A percentile compares a stretch with the other conserved stretches of the same genome.
Evolutionary conservation across 805 yeast species (phyloP).

Genomic region (Ogataea pignaliae): DNA sequence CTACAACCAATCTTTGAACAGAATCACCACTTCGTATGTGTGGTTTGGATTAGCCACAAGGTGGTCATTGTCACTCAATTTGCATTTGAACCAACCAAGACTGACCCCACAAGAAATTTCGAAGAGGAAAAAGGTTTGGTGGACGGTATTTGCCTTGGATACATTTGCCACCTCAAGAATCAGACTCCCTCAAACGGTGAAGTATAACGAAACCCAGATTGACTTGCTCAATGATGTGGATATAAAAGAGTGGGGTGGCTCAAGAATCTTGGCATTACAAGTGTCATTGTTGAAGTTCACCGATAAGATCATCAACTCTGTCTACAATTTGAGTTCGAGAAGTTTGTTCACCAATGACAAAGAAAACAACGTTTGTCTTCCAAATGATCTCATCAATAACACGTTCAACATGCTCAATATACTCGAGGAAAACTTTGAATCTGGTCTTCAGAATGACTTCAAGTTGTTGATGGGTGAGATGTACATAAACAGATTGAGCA

Average conservation of each 20-base stretch:
- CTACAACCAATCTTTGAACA: conserved; percentile 33
- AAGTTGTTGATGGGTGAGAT: conserved; percentile 17
- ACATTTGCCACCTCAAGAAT: conserved; percentile 34
- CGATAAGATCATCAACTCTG: conserved; percentile 28
- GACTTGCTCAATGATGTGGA: conserved; percentile 24
- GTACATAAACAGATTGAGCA: conserved; percentile 11
- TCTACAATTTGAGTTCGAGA: conserved; percentile 29
- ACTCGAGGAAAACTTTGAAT: conserved; percentile 23
- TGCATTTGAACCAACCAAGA: conserved; percentile 26
- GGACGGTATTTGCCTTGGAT: conserved; percentile 36
- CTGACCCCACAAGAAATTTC: conserved; percentile 21
- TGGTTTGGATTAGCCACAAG: conserved; percentile 34
- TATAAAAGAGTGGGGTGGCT: conserved; percentile 29
- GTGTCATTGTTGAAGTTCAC: conserved; percentile 25
- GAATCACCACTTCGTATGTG: conserved; percentile 31
- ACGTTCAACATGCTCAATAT: conserved; percentile 14
- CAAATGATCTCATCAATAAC: conserved; percentile 17
- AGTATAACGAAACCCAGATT: conserved; percentile 29
- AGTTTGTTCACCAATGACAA: conserved; percentile 17
- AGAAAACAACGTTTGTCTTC: conserved; percentile 16
- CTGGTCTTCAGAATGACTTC: conserved; percentile 16
- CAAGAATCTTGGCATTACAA: conserved; percentile 25
- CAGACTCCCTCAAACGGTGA: conserved; percentile 34
- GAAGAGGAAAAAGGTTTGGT: conserved; percentile 34
- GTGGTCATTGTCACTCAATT: conserved; percentile 28